Percentiles rank a stretch among this genome's conserved stretches.
These are phyloP conservation scores for Fusarium hainanense DNA, from an alignment of 2,329 filamentous ascomycete genomes.

Conservation along the genomic window DNA sequence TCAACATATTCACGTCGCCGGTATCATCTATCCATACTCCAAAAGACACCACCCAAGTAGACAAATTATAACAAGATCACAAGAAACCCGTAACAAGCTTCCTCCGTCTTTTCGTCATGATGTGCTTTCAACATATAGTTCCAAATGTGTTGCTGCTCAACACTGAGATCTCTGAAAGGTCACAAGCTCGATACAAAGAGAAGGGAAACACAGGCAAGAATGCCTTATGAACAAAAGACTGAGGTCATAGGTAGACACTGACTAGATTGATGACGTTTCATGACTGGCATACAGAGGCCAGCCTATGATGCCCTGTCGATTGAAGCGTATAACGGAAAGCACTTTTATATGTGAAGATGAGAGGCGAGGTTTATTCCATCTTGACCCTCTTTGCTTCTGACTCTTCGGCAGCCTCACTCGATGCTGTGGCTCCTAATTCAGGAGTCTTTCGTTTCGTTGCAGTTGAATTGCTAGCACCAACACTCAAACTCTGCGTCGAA, in stretches of 20 bases:
- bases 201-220: constrained; percentile 21
- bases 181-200: constrained; percentile 22
- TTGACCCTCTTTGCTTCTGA: constrained; percentile 66
- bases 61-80: constrained; percentile 13
- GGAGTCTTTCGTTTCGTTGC: constrained; percentile 68
- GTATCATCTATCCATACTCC: constrained; percentile 44
- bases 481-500: constrained; percentile 35
- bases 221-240: constrained; percentile 23
- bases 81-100: constrained; percentile 18
- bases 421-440: constrained; percentile 57
- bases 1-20: constrained; percentile 42
- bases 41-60: constrained; percentile 13
- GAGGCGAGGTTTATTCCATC: constrained; percentile 55
- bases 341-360: constrained; percentile 19
- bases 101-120: constrained; percentile 9
- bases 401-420: constrained; percentile 56
- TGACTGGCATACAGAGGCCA: constrained; percentile 35
- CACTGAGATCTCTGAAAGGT: constrained; percentile 3
- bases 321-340: constrained; percentile 18
- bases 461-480: constrained; percentile 33
- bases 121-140: too few species aligned
- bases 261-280: constrained; percentile 13
- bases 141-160: too few species aligned
- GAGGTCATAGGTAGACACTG: constrained; percentile 1
- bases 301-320: constrained; percentile 27